Conservation (phyloP, 306 rosid species). For the Casuarina glauca region DNA sequence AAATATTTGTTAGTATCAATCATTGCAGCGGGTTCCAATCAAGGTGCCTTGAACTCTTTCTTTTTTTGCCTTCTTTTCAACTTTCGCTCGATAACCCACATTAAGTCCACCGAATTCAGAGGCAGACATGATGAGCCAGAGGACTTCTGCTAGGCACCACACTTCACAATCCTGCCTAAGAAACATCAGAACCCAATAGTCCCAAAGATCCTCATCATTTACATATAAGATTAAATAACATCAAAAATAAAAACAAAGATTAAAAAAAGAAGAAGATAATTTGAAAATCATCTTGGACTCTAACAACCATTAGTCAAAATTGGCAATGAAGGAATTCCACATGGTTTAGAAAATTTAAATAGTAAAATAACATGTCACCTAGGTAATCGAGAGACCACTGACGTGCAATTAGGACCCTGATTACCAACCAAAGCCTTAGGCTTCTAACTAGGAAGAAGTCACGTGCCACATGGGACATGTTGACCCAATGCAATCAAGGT, state of each 20-base stretch:
- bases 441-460: slow-evolving; percentile 22
- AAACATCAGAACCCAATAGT: neutral
- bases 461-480: slow-evolving; percentile 36
- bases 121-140: neutral
- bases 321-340: neutral
- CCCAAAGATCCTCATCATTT: neutral
- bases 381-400: neutral
- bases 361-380: neutral
- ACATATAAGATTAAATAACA: too few species aligned
- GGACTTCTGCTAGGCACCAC: neutral
- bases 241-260: too few species aligned
- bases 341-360: neutral
- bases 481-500: neutral
- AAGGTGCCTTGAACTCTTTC: too few species aligned
- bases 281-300: neutral
- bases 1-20: too few species aligned
- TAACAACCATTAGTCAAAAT: neutral
- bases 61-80: too few species aligned
- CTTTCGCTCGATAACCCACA: neutral
- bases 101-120: neutral
- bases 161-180: neutral
- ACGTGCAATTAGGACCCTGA: slow-evolving; percentile 1
- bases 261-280: too few species aligned
- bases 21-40: too few species aligned
- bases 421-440: slow-evolving; percentile 11